These are phyloP conservation scores for Aspergillus pseudotamarii DNA, from an alignment of 2,329 filamentous ascomycete genomes.

Conservation along the genomic window DNA sequence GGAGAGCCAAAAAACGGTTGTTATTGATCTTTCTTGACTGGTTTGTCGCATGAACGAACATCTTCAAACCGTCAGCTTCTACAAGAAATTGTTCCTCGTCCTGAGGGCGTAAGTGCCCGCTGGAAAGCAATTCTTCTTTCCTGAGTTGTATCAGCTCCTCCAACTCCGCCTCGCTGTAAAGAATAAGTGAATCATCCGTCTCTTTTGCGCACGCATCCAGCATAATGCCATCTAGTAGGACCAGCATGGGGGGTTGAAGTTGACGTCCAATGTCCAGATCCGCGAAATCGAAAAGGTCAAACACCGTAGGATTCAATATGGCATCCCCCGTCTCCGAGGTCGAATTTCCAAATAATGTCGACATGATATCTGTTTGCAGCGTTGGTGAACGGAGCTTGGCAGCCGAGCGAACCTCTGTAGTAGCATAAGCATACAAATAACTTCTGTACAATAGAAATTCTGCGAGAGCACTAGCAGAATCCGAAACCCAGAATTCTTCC, in stretches of 20 bases:
- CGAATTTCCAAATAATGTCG: constrained; percentile 72
- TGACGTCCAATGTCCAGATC: constrained; percentile 59
- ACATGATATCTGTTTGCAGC: constrained; percentile 66
- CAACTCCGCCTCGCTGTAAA: constrained; percentile 72
- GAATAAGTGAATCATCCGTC: constrained; percentile 49
- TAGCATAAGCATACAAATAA: constrained; percentile 80
- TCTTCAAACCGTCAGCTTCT: constrained; percentile 42
- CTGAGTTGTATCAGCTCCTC: constrained; percentile 70
- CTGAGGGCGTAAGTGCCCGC: constrained; percentile 49
- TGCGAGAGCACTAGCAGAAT: constrained; percentile 69
- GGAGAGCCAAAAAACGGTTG: constrained; percentile 68
- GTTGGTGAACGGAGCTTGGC: constrained; percentile 71
- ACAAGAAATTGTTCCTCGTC: constrained; percentile 45
- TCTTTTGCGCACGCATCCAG: constrained; percentile 66
- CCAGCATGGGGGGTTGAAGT: constrained; percentile 55
- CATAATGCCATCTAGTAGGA: constrained; percentile 68
- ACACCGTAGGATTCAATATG: constrained; percentile 72
- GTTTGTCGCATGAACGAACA: constrained; percentile 46
- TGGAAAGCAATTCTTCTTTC: constrained; percentile 37
- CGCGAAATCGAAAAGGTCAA: constrained; percentile 92
- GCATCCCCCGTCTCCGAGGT: constrained; percentile 68
- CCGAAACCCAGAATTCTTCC: constrained; percentile 68
- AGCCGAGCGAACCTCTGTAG: constrained; percentile 79
- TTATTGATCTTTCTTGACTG: constrained; percentile 39
- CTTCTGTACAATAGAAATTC: constrained; percentile 79